Evolutionary conservation across 1,284 basidiomycete species (phyloP), one percentile per base, ranked within the genome.

Genomic region (Exobasidium rhododendri): DNA sequence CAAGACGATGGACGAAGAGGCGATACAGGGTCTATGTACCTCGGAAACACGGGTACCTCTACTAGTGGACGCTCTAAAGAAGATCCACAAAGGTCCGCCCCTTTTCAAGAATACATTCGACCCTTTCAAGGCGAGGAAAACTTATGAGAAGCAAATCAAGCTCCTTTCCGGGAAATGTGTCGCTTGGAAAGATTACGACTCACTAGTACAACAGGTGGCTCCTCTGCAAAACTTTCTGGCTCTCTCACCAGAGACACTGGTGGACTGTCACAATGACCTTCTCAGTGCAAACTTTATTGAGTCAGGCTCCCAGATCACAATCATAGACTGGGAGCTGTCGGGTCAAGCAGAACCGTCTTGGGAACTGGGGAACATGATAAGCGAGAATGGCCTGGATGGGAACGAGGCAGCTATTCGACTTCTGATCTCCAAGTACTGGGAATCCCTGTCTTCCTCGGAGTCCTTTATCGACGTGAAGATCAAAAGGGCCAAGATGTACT

Each of bases 251-350:
- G 52, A 55, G 28, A 20, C 22, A 2, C 14, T 40, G n/a, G 52
- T 55, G 14, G 20, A 20, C 30, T 55, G 52, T 26, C 52, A 55
- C 52, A 55, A 55, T 17, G 52, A 55, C 28, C 28, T 55, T 22
- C 52, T 55, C 29, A 29, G 20, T 22, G 52, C 52, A 20, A 55
- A 55, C 28, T 55, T 55, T 17, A 29, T 55, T 29, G 22, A 40
- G 22, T 10, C 24, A 10, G 7, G 7, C 24, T 14, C 24, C 7
- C 13, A 29, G 14, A n/a, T 22, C 4, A 22, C 14, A 4, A 30
- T 55, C 24, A 55, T 55, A 20, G 52, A 55, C 30, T 55, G n/a
- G n/a, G 52, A 55, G 28, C 30, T 55, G 52, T 20, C 24, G 13
- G 29, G 32, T 22, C n/a, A 26, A 29, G 52, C 52, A 35, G 24